These are phyloP conservation scores for Xanthoconium purpureum DNA, from an alignment of 768 basidiomycete genomes.

Conservation along the genomic window DNA sequence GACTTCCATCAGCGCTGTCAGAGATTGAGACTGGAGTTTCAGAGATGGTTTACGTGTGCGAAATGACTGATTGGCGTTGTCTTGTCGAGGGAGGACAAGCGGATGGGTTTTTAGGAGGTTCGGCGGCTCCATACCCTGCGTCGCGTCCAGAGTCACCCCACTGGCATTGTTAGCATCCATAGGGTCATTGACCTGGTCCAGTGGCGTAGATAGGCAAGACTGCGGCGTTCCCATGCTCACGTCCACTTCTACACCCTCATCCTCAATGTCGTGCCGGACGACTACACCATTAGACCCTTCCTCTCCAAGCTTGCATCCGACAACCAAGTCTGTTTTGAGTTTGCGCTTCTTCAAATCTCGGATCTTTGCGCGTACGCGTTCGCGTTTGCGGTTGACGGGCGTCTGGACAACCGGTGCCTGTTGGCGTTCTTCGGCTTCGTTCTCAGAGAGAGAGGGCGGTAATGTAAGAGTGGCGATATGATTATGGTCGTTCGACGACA, in stretches of 20 bases:
- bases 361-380: slow-evolving; percentile 50
- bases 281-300: slow-evolving; percentile 43
- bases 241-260: slow-evolving; percentile 62
- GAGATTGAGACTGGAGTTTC: slow-evolving; percentile 26
- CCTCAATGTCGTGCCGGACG: slow-evolving; percentile 53
- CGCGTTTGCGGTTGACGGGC: slow-evolving; percentile 30
- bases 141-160: neutral
- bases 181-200: slow-evolving; percentile 6
- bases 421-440: slow-evolving; percentile 24
- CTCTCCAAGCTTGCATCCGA: slow-evolving; percentile 30
- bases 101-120: neutral
- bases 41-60: slow-evolving; percentile 32
- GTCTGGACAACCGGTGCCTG: slow-evolving; percentile 16
- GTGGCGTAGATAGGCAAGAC: slow-evolving; percentile 22
- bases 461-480: slow-evolving; percentile 14
- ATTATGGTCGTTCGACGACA: slow-evolving; percentile 25
- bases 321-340: slow-evolving; percentile 34
- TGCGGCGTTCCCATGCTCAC: slow-evolving; percentile 38
- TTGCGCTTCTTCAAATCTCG: slow-evolving; percentile 55
- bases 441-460: slow-evolving; percentile 33
- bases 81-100: slow-evolving; percentile 2
- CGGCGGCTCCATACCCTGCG: neutral
- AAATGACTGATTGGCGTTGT: slow-evolving; percentile 11
- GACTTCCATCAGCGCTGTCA: slow-evolving; percentile 7
- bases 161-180: slow-evolving; percentile 17